Evolutionary conservation across 2,329 filamentous ascomycete species (phyloP).

Genomic region (Alternaria ventricosa): DNA sequence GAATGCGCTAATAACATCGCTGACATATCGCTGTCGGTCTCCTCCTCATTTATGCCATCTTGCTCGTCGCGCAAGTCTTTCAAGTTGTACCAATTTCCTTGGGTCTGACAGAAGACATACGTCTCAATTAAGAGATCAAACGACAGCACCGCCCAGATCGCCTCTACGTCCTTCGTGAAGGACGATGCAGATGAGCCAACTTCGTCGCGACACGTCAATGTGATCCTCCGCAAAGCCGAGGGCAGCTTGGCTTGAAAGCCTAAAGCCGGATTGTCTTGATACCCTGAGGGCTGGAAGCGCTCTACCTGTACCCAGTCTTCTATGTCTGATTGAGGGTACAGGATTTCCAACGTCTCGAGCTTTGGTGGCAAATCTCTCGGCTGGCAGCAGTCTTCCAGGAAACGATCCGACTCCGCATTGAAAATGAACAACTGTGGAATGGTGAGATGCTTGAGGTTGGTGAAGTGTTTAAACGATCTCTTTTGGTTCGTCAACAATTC

Average conservation of each 20-base stretch:
- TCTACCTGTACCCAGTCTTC: conserved; percentile 12
- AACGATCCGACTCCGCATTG: neutral
- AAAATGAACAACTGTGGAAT: conserved; percentile 27
- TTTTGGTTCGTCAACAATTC: conserved; percentile 14
- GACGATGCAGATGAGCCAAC: conserved; percentile 6
- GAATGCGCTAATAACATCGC: neutral
- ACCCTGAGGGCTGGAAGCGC: neutral
- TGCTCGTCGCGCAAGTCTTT: neutral
- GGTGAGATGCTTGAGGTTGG: conserved; percentile 14
- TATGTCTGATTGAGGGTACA: conserved; percentile 17
- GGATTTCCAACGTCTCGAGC: conserved; percentile 21
- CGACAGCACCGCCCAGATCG: conserved; percentile 14
- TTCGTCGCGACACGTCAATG: conserved; percentile 21
- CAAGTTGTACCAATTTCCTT: conserved; percentile 6
- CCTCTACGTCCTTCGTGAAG: conserved; percentile 9
- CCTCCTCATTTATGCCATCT: neutral
- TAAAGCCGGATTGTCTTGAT: neutral
- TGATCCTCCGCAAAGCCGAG: conserved; percentile 8
- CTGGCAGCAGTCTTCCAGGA: neutral
- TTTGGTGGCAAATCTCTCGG: conserved; percentile 19
- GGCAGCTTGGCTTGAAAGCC: neutral
- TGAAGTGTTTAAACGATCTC: conserved; percentile 15
- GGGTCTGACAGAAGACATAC: conserved; percentile 15
- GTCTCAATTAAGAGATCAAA: conserved; percentile 4
- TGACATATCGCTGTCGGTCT: neutral